Percentiles rank a stretch among this genome's conserved stretches.
Conservation (phyloP, 2,329 filamentous ascomycete genomes). For the Claviceps africana region DNA sequence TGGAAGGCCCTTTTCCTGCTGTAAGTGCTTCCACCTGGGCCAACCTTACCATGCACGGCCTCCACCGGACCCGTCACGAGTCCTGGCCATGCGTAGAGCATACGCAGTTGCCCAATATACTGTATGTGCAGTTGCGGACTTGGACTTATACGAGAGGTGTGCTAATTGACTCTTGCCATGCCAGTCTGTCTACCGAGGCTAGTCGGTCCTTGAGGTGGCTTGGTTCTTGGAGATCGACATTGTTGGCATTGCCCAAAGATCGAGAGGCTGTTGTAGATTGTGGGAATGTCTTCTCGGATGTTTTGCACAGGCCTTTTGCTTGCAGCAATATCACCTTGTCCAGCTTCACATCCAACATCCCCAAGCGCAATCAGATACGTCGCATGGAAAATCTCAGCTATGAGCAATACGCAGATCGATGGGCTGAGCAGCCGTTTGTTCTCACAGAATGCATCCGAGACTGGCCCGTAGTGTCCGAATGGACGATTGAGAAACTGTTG, state of each 20-base stretch:
- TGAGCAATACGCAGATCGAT: conserved; percentile 58
- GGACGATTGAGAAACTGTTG: conserved; percentile 57
- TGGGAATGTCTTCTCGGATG: conserved; percentile 73
- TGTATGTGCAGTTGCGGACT: background rate
- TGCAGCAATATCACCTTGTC: conserved; percentile 63
- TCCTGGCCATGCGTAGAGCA: conserved; percentile 6
- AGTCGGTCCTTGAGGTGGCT: conserved; percentile 42
- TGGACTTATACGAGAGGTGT: background rate
- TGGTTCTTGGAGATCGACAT: conserved; percentile 73
- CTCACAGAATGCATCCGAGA: conserved; percentile 65
- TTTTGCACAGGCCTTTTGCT: conserved; percentile 77
- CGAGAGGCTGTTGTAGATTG: conserved; percentile 52
- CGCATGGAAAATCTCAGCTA: conserved; percentile 55
- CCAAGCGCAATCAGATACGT: conserved; percentile 55
- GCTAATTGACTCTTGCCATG: background rate
- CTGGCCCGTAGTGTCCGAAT: conserved; percentile 66
- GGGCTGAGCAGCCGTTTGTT: conserved; percentile 75
- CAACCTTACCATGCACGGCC: background rate
- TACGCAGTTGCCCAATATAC: background rate
- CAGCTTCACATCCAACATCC: conserved; percentile 58
- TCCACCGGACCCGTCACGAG: background rate
- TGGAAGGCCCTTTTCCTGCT: conserved; percentile 77
- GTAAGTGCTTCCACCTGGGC: conserved; percentile 41
- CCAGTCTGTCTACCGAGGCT: conserved; percentile 18
- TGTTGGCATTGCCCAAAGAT: conserved; percentile 41